Conservation (phyloP, 768 basidiomycete genomes). For the Trametes cubensis region DNA sequence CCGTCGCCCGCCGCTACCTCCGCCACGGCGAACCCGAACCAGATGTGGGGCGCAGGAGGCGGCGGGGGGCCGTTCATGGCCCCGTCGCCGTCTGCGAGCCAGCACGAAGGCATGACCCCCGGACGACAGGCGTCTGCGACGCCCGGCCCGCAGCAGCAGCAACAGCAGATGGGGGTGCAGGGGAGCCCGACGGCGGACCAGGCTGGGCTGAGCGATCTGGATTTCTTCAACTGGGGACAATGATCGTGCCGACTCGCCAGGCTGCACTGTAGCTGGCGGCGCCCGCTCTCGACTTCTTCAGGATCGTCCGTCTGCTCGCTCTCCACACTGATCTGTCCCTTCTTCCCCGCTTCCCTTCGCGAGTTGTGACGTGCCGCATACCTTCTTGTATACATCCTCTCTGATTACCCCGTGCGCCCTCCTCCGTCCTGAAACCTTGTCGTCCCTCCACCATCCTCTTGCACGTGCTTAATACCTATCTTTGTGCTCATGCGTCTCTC, state of each 20-base stretch:
- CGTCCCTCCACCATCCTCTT: neutral
- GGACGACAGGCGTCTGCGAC: constrained; percentile 54
- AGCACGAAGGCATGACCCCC: constrained; percentile 30
- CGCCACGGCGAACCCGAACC: constrained; percentile 20
- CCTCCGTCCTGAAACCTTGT: no score
- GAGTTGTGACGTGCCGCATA: neutral
- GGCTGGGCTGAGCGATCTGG: constrained; percentile 51
- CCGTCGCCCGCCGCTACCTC: constrained; percentile 19
- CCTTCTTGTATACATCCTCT: constrained; percentile 18
- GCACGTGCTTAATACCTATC: constrained; percentile 3
- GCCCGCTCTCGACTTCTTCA: constrained; percentile 22
- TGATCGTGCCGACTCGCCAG: neutral
- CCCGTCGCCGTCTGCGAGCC: constrained; percentile 28
- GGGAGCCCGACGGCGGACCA: constrained; percentile 47
- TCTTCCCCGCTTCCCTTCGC: neutral
- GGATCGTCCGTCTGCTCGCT: neutral
- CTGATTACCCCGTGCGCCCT: neutral
- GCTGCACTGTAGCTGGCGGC: constrained; percentile 1
- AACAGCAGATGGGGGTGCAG: constrained; percentile 32
- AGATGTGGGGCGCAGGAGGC: constrained; percentile 21
- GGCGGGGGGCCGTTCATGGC: constrained; percentile 28
- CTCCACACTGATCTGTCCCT: constrained; percentile 7
- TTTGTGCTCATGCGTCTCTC: neutral
- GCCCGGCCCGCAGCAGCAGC: constrained; percentile 44
- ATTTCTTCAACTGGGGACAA: constrained; percentile 57